Evolutionary conservation across 1,284 basidiomycete species (phyloP), one percentile per base, ranked within the genome.

Genomic region (Pseudozyma pruni): DNA sequence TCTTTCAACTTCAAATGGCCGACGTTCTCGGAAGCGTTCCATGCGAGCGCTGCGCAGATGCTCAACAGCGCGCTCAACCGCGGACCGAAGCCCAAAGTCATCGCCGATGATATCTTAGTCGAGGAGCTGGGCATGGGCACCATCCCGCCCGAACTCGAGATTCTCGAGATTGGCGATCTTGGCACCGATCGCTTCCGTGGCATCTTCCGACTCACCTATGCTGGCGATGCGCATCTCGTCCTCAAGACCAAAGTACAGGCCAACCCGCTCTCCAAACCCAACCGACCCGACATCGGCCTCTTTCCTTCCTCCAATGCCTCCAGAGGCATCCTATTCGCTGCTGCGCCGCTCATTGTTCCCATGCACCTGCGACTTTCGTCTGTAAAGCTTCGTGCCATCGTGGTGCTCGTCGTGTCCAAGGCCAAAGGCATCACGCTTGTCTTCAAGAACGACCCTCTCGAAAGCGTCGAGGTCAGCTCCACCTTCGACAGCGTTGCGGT

Each of bases 1-100:
- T 95, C 93, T 41, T 98, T 98, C 86, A 90, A 91, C 66, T 98
- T 99, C 86, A 88, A 92, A 84, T 99, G 96, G 96, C 92, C 93
- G 43, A 83, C 84, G 29, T 99, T 99, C 85, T 95, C 93, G 22
- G 56, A 63, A 4, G 63, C 71, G 46, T 75, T 78, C 44, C 74
- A 74, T 70, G 93, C 75, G 90, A 73, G 78, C 56, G 80, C 80
- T 1, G 72, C 64, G 16, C 47, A 64, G 47, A 79, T 78, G 62
- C 77, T 81, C 48, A 74, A 75, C 52, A 71, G 60, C 50, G 91
- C 86, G 39, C 74, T 82, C 52, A 82, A 82, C 32, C 66, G 72
- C 33, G 80, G 80, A 2, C 73, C 76, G 4, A 98, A 97, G 82
- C 96, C 96, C 1, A 93, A 94, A 29, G 91, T 98, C 78, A 98